Evolutionary conservation across 331 rosid genomes (phyloP), one percentile per base, ranked within the genome.

Genomic region (Pyracantha coccinea): DNA sequence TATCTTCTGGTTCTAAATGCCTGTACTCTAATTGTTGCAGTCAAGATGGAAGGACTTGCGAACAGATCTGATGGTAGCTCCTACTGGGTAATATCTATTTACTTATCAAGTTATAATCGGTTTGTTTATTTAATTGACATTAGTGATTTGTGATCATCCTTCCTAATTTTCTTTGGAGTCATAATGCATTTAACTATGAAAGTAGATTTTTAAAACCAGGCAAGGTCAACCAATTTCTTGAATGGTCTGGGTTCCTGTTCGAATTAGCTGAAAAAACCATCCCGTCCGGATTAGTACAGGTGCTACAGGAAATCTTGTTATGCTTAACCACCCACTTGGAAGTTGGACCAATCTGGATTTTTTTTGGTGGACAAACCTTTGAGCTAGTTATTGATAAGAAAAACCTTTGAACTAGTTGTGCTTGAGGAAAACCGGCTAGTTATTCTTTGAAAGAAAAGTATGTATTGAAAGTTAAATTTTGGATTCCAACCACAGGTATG

Each of bases 31-130:
- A 41, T n/a, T 76, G 77, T 81, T 81, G 61, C 92, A 94, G 97
- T 66, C 89, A 77, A 86, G 72, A 59, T 94, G 99, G 97, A 94
- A 94, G 91, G 99, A 94, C 88, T 79, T 94, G 23, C 65, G 58
- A 76, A 94, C 99, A 23, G 99, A 94, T 88, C 85, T 94, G 66
- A 89, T 91, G 99, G 73, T 91, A 71, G 89, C 68, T 78, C 99
- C 96, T 11, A 82, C 92, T 17, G 99, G 99, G 99, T 94, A 89
- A 85, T 28, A 57, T 74, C 67, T 54, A 53, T 73, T 25, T 72
- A 75, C 81, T 69, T 70, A 57, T 69, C 75, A 66, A 72, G 65
- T 66, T 77, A 41, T 62, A 68, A 55, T 44, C 17, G 0, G 16
- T 62, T 72, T 68, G 21, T 69, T 7, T 35, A 3, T 55, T 41